Evolutionary conservation across 208 protist species (phyloP).

Genomic region (Trypanosoma rangeli): DNA sequence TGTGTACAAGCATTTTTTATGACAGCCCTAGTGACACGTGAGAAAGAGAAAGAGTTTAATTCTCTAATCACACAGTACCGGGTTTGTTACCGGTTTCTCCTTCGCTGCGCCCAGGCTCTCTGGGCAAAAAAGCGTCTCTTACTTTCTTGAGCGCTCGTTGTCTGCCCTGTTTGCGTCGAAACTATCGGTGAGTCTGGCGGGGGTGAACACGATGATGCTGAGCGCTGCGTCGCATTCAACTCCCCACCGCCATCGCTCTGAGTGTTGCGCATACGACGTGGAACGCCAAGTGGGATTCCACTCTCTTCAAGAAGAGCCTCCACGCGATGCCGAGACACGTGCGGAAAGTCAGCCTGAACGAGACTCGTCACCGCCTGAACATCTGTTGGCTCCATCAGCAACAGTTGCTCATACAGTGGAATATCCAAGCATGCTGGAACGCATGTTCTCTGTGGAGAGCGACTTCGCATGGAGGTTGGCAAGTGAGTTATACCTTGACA

Average conservation of each 20-base stretch:
- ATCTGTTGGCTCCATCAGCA: constrained; percentile 69
- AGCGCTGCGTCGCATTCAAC: constrained; percentile 11
- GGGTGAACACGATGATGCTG: constrained; percentile 16
- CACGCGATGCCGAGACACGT: constrained; percentile 47
- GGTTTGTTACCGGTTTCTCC: not conserved
- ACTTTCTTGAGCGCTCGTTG: not conserved
- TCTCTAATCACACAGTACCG: not conserved
- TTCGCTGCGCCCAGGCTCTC: constrained; percentile 6
- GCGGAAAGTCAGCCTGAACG: constrained; percentile 61
- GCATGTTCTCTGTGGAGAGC: constrained; percentile 1
- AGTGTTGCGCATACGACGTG: constrained; percentile 18
- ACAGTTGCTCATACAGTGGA: constrained; percentile 44
- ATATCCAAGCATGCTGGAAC: constrained; percentile 6
- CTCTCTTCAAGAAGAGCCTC: constrained; percentile 53
- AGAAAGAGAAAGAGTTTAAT: not conserved
- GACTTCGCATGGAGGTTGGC: not conserved
- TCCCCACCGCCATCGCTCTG: constrained; percentile 3
- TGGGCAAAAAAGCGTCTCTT: constrained; percentile 26
- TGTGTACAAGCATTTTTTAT: not conserved
- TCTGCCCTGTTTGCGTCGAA: constrained; percentile 1
- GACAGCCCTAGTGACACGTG: not conserved
- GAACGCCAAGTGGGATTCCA: constrained; percentile 47
- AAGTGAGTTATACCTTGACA: not conserved
- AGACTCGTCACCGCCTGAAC: constrained; percentile 31
- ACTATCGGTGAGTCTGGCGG: not conserved